A percentile compares a stretch with the other conserved stretches of the same genome.
Conservation (phyloP, 306 rosid species). For the Sicyos baderoa region DNA sequence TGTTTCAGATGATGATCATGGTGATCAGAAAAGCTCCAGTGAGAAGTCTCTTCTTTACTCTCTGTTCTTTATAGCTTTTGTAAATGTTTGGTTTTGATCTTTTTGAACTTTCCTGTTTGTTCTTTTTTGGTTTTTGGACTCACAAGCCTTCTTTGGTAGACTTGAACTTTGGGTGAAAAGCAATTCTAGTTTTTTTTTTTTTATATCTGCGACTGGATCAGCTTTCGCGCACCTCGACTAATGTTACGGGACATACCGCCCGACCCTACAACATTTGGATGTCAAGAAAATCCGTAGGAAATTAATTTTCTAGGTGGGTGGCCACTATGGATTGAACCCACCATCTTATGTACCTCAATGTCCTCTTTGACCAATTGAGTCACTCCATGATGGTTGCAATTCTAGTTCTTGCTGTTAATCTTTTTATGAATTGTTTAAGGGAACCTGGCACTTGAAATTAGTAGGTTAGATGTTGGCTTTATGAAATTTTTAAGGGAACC, state of each 20-base stretch:
- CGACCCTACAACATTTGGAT: no score
- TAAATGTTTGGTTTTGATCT: neutral
- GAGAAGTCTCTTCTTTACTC: conserved; percentile 16
- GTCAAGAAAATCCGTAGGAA: no score
- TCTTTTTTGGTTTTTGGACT: neutral
- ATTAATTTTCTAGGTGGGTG: no score
- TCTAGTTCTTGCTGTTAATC: neutral
- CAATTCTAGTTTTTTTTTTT: neutral
- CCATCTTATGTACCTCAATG: no score
- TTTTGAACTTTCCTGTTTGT: neutral
- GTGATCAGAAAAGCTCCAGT: conserved; percentile 43
- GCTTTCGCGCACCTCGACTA: no score
- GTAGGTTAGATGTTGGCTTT: neutral
- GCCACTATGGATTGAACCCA: no score
- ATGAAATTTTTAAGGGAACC: no score
- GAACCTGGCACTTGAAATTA: neutral
- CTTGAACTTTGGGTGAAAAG: neutral
- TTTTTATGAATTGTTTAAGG: neutral
- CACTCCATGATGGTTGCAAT: no score
- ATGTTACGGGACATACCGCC: no score
- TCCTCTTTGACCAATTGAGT: no score
- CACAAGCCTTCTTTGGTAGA: neutral
- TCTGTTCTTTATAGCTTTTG: neutral
- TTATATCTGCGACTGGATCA: no score
- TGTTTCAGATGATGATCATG: conserved; percentile 59